Conservation (phyloP, 2,329 filamentous ascomycete species). For the Colletotrichum sp. region DNA sequence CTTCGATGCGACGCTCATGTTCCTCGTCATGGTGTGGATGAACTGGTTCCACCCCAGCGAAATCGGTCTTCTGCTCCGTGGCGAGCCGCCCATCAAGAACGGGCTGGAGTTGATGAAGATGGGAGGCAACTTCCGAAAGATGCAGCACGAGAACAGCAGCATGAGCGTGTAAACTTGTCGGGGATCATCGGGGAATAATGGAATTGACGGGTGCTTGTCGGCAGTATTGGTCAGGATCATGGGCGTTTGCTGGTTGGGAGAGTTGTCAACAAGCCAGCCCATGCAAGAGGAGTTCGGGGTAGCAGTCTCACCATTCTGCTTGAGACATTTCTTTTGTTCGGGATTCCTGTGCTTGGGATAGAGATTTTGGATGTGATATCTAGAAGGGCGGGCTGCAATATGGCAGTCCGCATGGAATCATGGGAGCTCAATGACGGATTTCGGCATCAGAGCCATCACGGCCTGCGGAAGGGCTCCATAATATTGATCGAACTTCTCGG, state of each 20-base stretch:
- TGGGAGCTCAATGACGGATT: background rate
- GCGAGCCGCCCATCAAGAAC: slow-evolving; percentile 12
- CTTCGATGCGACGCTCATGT: slow-evolving; percentile 49
- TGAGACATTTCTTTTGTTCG: background rate
- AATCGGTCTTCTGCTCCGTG: slow-evolving; percentile 12
- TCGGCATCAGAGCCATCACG: background rate
- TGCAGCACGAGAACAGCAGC: background rate
- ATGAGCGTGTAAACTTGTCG: background rate
- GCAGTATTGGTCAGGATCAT: background rate
- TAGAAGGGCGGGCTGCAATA: background rate
- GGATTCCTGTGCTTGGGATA: background rate
- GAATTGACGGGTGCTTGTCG: background rate
- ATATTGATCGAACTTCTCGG: background rate
- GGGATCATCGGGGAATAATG: rapidly evolving
- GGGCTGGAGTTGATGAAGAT: slow-evolving; percentile 6
- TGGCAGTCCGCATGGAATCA: background rate
- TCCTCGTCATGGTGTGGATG: slow-evolving; percentile 37
- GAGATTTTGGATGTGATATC: background rate
- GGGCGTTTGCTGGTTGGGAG: background rate
- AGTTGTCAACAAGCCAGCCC: background rate
- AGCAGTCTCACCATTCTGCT: background rate
- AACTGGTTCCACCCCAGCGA: slow-evolving; percentile 22
- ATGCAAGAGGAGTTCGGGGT: background rate
- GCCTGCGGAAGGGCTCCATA: background rate
- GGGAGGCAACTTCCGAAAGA: background rate